Evolutionary conservation across 2,329 filamentous ascomycete genomes (phyloP), one percentile per base, ranked within the genome.

Genomic region (Alternaria burnsii): DNA sequence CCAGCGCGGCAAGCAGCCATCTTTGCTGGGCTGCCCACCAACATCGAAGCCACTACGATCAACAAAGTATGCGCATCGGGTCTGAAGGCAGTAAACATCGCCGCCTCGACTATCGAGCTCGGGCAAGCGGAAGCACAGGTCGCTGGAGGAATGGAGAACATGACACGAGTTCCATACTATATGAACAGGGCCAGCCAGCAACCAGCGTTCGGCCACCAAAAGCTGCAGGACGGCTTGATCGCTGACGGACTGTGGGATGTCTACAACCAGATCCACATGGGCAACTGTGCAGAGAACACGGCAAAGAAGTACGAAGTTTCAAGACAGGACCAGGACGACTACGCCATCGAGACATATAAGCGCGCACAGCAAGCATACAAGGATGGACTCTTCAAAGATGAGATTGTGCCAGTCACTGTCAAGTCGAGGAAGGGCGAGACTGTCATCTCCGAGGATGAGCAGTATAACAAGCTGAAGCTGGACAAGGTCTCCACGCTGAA

Each of bases 31-130:
- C 87, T 98, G 4, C 86, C 93, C 10, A 83, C 88, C n/a, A 88
- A 85, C 7, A 86, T 96, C 58, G 95, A 99, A 81, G 91, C 94
- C 36, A 89, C 91, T 52, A 98, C 95, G 16, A 90, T 99, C 80
- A 99, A 99, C 85, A 99, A 99, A 82, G 95, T 99, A 61, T 99
- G 95, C 83, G 91, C 95, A 4, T 97, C 94, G 0, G 95, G 95
- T 5, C 84, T 99, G 67, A 99, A 99, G 80, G 91, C 95, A 1
- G 93, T 98, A 5, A 89, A 87, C 22, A 86, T 98, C 44, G 95
- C 94, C 1, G 94, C 94, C 1, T 93, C 97, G 75, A 95, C 97
- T 75, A 97, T 98, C 71, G 92, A 97, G 80, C 87, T 99, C 11
- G 94, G 95, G 5, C 85, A 97, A 10, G 88, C 93, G 16, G 92